Conservation (phyloP, 768 basidiomycete species). For the Pleurotus eryngii region DNA sequence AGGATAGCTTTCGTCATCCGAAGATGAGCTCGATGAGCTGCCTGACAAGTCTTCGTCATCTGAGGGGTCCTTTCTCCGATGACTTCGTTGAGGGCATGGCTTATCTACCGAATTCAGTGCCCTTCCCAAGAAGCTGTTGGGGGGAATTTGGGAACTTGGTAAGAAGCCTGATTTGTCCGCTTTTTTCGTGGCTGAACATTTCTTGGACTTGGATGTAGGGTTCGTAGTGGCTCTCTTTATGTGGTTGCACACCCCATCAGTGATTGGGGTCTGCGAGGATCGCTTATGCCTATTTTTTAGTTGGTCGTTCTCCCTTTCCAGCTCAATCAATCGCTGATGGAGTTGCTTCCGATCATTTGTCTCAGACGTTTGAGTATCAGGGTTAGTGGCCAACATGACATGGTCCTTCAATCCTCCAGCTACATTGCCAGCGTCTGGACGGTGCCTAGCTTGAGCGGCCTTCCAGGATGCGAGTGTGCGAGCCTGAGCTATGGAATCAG, state of each 20-base stretch:
- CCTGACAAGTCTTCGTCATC: not conserved
- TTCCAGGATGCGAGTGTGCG: slow-evolving; percentile 1
- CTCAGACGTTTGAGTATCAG: not conserved
- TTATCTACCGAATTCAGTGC: not conserved
- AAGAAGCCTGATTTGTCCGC: not conserved
- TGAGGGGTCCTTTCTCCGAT: not conserved
- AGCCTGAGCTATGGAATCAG: slow-evolving; percentile 13
- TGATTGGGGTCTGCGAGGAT: not conserved
- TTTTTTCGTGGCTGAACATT: not conserved
- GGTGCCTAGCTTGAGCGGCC: not conserved
- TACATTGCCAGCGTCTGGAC: not conserved
- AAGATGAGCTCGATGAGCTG: not conserved
- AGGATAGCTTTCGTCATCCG: not conserved
- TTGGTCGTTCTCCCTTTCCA: not conserved
- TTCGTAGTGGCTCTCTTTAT: not conserved
- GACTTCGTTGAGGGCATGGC: not conserved
- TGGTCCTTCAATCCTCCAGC: not conserved
- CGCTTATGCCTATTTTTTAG: not conserved
- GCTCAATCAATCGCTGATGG: not conserved
- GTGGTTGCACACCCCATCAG: not conserved
- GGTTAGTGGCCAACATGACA: not conserved
- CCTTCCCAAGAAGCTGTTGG: not conserved
- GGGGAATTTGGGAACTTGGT: not conserved
- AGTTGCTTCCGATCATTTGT: not conserved
- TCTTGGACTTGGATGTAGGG: not conserved